phyloP scores from a whole-genome alignment of 257 asterid genomes.

The Voacanga thouarsii region DNA sequence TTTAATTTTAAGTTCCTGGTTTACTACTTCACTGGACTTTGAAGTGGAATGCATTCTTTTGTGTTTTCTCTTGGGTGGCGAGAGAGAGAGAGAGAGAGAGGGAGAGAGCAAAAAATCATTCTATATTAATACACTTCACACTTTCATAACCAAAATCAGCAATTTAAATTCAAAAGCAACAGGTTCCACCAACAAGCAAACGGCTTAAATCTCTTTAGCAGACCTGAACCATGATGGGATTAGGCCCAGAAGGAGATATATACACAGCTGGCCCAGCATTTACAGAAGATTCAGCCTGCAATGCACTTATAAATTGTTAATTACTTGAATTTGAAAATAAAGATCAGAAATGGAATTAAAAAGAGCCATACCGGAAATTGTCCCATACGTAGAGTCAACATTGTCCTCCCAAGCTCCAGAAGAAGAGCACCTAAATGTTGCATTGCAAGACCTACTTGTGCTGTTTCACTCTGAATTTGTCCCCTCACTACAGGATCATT shows the following conservation, averaged over 20 bases:
- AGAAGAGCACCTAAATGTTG: conserved; percentile 90
- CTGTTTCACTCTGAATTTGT: conserved; percentile 65
- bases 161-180: neutral
- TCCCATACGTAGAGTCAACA: conserved; percentile 82
- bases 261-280: conserved; percentile 98
- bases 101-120: neutral
- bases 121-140: neutral
- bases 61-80: neutral
- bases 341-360: conserved; percentile 13
- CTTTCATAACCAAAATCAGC: neutral
- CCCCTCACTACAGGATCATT: conserved; percentile 64
- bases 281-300: conserved; percentile 84
- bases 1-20: neutral
- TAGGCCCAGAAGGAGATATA: conserved; percentile 89
- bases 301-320: conserved; percentile 24
- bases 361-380: conserved; percentile 65
- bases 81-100: neutral
- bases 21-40: neutral
- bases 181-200: neutral
- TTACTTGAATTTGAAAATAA: conserved; percentile 7
- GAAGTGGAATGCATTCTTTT: neutral
- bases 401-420: conserved; percentile 90
- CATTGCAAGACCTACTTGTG: conserved; percentile 74
- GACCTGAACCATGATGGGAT: conserved; percentile 99
- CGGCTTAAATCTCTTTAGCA: conserved; percentile 12